A percentile compares a stretch with the other conserved stretches of the same genome.
Evolutionary conservation across 2,329 filamentous ascomycete species (phyloP).

Genomic region (Aquanectria penicillioides): DNA sequence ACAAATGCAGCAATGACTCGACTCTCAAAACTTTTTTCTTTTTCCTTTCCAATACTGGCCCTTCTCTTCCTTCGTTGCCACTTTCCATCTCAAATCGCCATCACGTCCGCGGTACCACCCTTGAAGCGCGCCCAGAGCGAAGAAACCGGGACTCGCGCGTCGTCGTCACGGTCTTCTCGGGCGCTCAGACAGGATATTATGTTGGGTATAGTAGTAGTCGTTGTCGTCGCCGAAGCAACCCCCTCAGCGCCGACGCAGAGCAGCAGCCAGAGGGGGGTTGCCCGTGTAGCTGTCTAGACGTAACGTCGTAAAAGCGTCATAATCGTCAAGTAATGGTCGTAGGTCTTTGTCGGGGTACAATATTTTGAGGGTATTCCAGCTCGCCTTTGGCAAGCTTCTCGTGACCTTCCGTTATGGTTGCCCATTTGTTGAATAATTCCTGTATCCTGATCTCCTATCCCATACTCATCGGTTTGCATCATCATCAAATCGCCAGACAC

Average conservation of each 20-base stretch:
- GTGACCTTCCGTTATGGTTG: conserved; percentile 51
- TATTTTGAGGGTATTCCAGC: conserved; percentile 44
- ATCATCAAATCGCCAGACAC: conserved; percentile 47
- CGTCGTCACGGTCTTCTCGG: conserved; percentile 47
- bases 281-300: conserved; percentile 56
- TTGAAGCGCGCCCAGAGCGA: conserved; percentile 27
- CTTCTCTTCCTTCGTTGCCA: conserved; percentile 16
- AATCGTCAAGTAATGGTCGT: conserved; percentile 56
- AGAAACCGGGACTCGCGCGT: conserved; percentile 40
- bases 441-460: conserved; percentile 53
- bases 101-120: conserved; percentile 31
- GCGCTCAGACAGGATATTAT: conserved; percentile 52
- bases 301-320: conserved; percentile 59
- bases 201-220: conserved; percentile 52
- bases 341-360: conserved; percentile 48
- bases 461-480: conserved; percentile 51
- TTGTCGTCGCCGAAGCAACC: conserved; percentile 50
- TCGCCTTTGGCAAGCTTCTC: conserved; percentile 43
- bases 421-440: conserved; percentile 53
- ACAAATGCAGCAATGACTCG: conserved; percentile 35
- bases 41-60: conserved; percentile 35
- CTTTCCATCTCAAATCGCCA: conserved; percentile 26
- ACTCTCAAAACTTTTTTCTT: conserved; percentile 42
- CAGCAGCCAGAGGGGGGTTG: conserved; percentile 45
- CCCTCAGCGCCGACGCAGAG: conserved; percentile 43